phyloP scores from a whole-genome alignment of 345 rosid genomes.

The Aquilaria malaccensis region DNA sequence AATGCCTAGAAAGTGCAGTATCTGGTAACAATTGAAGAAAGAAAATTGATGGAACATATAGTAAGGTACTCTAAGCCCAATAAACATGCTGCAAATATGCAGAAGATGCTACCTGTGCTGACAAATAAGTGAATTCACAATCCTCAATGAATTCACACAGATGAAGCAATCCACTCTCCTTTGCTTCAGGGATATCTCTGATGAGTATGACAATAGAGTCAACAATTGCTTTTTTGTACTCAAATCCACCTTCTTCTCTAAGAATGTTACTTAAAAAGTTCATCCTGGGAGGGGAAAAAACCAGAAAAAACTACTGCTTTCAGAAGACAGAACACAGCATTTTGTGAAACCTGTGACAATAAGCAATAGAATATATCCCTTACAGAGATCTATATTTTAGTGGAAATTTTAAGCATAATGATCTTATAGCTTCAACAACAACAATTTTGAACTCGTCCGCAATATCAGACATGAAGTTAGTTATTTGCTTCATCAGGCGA shows the following conservation, averaged over 20 bases:
- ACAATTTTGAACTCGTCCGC: conserved; percentile 99
- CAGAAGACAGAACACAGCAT: neutral
- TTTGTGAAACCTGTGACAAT: neutral
- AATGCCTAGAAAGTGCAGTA: conserved; percentile 92
- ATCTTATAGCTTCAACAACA: conserved; percentile 96
- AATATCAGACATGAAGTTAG: conserved; percentile 97
- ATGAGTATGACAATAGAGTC: conserved; percentile 97
- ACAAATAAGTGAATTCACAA: conserved; percentile 98
- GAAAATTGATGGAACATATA: neutral
- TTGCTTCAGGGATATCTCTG: conserved; percentile 97
- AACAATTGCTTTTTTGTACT: conserved; percentile 93
- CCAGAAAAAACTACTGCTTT: conserved; percentile 6
- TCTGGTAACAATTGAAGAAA: conserved; percentile 31
- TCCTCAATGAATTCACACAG: conserved; percentile 98
- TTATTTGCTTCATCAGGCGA: conserved; percentile 97
- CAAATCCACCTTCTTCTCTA: conserved; percentile 99
- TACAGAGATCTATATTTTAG: conserved; percentile 93
- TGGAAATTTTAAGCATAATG: conserved; percentile 94
- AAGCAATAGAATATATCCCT: conserved; percentile 20
- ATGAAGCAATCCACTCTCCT: conserved; percentile 96
- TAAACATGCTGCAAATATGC: conserved; percentile 5
- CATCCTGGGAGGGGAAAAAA: conserved; percentile 55
- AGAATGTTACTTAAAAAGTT: conserved; percentile 96
- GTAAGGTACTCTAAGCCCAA: neutral
- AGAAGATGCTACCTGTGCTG: conserved; percentile 64